Conservation (phyloP, 2,329 filamentous ascomycete genomes). For the Clarireedia hainanense region DNA sequence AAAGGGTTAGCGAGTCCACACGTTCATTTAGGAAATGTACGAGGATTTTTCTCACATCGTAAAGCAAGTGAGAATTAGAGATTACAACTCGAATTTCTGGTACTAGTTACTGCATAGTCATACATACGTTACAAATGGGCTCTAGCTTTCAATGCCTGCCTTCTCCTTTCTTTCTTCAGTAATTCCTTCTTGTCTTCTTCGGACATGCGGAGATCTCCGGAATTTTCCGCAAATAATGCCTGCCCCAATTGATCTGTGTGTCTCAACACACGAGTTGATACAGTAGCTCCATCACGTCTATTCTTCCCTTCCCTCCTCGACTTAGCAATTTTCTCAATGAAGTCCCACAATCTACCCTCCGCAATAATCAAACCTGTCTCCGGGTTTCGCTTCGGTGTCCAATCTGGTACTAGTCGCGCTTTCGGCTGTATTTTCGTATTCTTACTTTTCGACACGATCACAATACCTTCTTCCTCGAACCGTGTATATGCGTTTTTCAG, state of each 20-base stretch:
- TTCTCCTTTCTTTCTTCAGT: constrained; percentile 40
- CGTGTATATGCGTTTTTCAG: constrained; percentile 86
- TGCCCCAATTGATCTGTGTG: constrained; percentile 68
- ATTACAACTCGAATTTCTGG: neutral
- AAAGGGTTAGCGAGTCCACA: too few species aligned
- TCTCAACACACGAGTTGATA: constrained; percentile 70
- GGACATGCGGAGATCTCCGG: constrained; percentile 33
- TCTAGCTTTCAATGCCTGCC: constrained; percentile 40
- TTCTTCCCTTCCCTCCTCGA: constrained; percentile 91
- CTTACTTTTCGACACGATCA: constrained; percentile 62
- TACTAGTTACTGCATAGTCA: constrained; percentile 6
- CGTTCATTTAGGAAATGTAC: too few species aligned
- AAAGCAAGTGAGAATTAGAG: too few species aligned
- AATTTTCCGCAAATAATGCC: constrained; percentile 56
- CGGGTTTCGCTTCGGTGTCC: constrained; percentile 62
- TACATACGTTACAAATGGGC: constrained; percentile 38
- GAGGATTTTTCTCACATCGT: too few species aligned
- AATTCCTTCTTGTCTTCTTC: constrained; percentile 42
- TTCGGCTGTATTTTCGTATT: constrained; percentile 53
- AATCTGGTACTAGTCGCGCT: constrained; percentile 64
- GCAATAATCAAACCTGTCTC: constrained; percentile 54
- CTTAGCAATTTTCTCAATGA: constrained; percentile 79
- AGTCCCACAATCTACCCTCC: constrained; percentile 78
- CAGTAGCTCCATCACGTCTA: constrained; percentile 82
- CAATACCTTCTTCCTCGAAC: constrained; percentile 85